Evolutionary conservation across 2,329 filamentous ascomycete species (phyloP).

Genomic region (Colletotrichum caudatum): DNA sequence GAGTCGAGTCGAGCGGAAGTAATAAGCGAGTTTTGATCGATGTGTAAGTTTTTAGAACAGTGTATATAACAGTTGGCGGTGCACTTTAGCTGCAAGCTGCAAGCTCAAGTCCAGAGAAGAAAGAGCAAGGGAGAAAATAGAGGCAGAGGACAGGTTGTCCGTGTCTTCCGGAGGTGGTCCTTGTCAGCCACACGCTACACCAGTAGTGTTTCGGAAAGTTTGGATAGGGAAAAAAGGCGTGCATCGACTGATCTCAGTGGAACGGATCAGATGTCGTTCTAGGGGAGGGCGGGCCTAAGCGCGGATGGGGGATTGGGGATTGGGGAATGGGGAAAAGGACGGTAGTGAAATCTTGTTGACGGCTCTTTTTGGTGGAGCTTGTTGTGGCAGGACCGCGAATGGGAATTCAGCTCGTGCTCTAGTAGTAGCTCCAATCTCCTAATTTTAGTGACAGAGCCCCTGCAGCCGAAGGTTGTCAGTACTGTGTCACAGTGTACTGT

Average conservation of each 20-base stretch:
- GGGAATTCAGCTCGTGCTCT: conserved; percentile 19
- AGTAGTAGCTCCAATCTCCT: conserved; percentile 25
- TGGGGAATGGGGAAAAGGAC: conserved; percentile 24
- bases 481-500: background rate
- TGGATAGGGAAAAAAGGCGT: conserved; percentile 22
- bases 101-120: conserved; percentile 9
- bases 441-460: conserved; percentile 36
- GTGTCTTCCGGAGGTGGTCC: background rate
- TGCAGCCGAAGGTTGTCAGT: background rate
- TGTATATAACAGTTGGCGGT: background rate
- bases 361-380: conserved; percentile 23
- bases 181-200: conserved; percentile 26
- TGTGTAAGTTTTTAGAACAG: background rate
- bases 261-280: conserved; percentile 31
- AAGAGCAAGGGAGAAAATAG: background rate
- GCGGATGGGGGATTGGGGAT: conserved; percentile 27
- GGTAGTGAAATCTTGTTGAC: conserved; percentile 24
- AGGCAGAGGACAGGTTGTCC: conserved; percentile 30
- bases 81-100: conserved; percentile 8
- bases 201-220: conserved; percentile 24
- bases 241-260: conserved; percentile 11
- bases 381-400: conserved; percentile 19
- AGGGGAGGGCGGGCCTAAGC: conserved; percentile 32
- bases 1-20: conserved; percentile 13
- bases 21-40: background rate